Evolutionary conservation across 495 filamentous ascomycete species (phyloP).

Genomic region (Penicillium argentinense): DNA sequence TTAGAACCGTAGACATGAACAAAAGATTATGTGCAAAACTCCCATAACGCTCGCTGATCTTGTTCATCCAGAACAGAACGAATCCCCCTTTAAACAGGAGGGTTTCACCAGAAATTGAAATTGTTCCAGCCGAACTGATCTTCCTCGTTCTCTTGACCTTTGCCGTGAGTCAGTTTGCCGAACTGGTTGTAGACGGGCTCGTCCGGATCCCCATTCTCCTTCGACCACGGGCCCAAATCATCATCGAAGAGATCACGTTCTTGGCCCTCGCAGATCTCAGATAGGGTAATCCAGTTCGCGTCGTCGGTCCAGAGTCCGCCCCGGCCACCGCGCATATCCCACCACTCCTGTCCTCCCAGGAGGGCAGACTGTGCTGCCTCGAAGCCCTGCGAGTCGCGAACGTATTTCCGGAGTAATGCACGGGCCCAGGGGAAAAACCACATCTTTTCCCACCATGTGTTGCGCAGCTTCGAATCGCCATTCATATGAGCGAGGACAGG

Average conservation of each 20-base stretch:
- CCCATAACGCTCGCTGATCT: too few species aligned
- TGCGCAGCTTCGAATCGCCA: constrained; percentile 38
- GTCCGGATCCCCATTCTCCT: constrained; percentile 69
- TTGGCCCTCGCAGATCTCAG: constrained; percentile 52
- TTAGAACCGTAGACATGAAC: too few species aligned
- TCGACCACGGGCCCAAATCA: constrained; percentile 39
- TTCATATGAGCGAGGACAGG: constrained; percentile 54
- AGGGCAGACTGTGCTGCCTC: constrained; percentile 45
- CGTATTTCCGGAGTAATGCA: constrained; percentile 50
- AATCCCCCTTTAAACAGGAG: too few species aligned
- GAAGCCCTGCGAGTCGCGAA: constrained; percentile 45
- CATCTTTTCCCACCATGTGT: constrained; percentile 54
- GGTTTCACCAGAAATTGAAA: not conserved
- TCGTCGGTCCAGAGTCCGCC: constrained; percentile 61
- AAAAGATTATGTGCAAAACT: too few species aligned
- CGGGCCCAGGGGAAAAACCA: constrained; percentile 58
- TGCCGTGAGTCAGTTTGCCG: constrained; percentile 42
- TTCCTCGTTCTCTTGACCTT: constrained; percentile 17
- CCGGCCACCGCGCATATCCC: constrained; percentile 54
- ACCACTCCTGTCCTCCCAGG: constrained; percentile 51
- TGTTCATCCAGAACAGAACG: not conserved
- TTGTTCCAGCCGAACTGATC: constrained; percentile 1
- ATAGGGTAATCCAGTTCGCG: constrained; percentile 54
- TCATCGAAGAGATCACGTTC: constrained; percentile 53
- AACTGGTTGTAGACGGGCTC: constrained; percentile 49